Conservation (phyloP, 352 stramenopile species). For the Pilasporangium apinafurcum region DNA sequence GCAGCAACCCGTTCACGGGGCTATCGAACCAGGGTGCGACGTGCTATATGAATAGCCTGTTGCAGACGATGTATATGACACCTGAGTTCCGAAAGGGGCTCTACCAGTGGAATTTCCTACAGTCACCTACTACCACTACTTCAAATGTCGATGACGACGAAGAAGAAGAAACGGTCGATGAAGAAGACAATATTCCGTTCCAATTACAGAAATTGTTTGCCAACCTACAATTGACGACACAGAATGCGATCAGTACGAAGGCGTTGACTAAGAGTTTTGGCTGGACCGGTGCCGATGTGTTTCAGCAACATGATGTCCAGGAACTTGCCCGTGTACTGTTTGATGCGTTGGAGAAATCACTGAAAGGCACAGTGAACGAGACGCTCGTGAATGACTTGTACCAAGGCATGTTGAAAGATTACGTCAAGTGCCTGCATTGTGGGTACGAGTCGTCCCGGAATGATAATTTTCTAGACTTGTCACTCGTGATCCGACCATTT, state of each 20-base stretch:
- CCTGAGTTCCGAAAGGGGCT: conserved; percentile 79
- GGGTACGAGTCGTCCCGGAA: conserved; percentile 81
- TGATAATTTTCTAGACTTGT: conserved; percentile 88
- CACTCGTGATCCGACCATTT: conserved; percentile 85
- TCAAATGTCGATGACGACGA: conserved; percentile 9
- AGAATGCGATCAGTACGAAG: conserved; percentile 70
- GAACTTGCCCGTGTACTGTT: conserved; percentile 89
- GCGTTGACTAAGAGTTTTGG: conserved; percentile 90
- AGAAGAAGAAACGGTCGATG: conserved; percentile 39
- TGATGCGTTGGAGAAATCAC: conserved; percentile 85
- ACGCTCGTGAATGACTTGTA: conserved; percentile 86
- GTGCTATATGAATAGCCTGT: conserved; percentile 93
- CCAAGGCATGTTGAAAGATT: conserved; percentile 84
- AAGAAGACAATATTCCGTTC: conserved; percentile 81
- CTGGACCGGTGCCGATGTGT: conserved; percentile 84
- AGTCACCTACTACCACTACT: conserved; percentile 17
- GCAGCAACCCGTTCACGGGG: conserved; percentile 59
- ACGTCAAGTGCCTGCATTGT: conserved; percentile 82
- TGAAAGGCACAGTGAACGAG: conserved; percentile 84
- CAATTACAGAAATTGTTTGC: conserved; percentile 91
- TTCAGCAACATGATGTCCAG: conserved; percentile 90
- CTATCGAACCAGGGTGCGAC: conserved; percentile 89
- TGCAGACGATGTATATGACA: conserved; percentile 91
- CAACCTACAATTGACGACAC: conserved; percentile 79
- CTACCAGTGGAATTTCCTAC: conserved; percentile 52